Percentiles rank a stretch among this genome's conserved stretches.
phyloP scores from a whole-genome alignment of 306 rosid species.

The Corylus americana region DNA sequence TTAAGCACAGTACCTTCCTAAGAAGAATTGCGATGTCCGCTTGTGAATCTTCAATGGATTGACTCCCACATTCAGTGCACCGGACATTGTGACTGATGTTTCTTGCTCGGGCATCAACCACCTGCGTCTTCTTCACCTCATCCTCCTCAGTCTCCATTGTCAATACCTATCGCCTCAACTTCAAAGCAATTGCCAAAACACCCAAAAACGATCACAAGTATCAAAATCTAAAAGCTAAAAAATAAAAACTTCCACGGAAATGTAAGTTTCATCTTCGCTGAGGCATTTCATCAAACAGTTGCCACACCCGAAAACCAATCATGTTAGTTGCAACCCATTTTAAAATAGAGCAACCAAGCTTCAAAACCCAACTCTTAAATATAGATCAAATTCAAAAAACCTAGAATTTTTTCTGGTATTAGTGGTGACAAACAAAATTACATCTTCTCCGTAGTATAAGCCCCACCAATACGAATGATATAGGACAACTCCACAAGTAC shows the following conservation, averaged over 20 bases:
- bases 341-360: neutral
- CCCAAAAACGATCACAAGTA: too few species aligned
- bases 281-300: constrained; percentile 52
- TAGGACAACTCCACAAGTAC: neutral
- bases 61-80: constrained; percentile 97
- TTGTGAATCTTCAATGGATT: constrained; percentile 97
- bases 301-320: neutral
- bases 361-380: neutral
- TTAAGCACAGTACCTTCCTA: constrained; percentile 56
- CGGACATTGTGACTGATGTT: constrained; percentile 93
- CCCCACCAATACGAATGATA: neutral
- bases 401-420: neutral
- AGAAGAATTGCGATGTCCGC: constrained; percentile 97
- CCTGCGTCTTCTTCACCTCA: constrained; percentile 47
- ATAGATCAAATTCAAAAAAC: neutral
- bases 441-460: neutral
- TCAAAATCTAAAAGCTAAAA: constrained; percentile 4
- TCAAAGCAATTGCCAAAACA: constrained; percentile 24
- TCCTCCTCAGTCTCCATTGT: constrained; percentile 71
- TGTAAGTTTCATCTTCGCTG: constrained; percentile 5
- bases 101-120: constrained; percentile 81
- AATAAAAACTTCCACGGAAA: neutral
- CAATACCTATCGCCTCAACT: constrained; percentile 14
- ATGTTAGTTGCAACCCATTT: neutral
- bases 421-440: constrained; percentile 2